These are phyloP conservation scores for Aspergillus heteromorphus DNA, from an alignment of 495 filamentous ascomycete genomes.

Conservation along the genomic window DNA sequence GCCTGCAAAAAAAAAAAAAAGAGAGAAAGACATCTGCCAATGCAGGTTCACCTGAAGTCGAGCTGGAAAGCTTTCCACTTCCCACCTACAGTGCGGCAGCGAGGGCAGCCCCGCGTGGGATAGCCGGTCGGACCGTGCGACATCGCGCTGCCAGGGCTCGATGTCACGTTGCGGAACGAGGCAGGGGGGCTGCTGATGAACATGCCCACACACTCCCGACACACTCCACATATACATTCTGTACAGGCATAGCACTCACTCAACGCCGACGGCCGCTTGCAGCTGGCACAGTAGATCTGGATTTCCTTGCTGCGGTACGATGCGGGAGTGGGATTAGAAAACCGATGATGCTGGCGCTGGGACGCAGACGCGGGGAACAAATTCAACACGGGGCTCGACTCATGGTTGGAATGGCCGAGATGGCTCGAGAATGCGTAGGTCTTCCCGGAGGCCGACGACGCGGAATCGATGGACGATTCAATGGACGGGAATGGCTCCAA, in stretches of 20 bases:
- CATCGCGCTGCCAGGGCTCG: constrained; percentile 32
- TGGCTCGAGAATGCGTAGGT: constrained; percentile 59
- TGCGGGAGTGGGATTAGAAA: constrained; percentile 42
- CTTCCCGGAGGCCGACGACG: constrained; percentile 45
- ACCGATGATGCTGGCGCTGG: constrained; percentile 44
- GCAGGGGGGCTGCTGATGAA: constrained; percentile 52
- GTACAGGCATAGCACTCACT: constrained; percentile 86
- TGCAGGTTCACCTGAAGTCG: constrained; percentile 40
- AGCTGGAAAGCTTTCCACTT: constrained; percentile 52
- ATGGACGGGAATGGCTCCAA: constrained; percentile 80
- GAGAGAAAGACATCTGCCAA: not conserved
- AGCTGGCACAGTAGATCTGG: constrained; percentile 84
- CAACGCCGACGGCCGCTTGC: constrained; percentile 65
- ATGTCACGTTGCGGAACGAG: constrained; percentile 39
- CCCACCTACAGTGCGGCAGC: constrained; percentile 44
- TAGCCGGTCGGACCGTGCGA: constrained; percentile 37
- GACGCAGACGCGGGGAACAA: constrained; percentile 32
- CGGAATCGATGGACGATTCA: constrained; percentile 60
- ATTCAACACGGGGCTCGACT: constrained; percentile 46
- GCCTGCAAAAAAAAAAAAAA: too few species aligned
- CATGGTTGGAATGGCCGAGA: constrained; percentile 40
- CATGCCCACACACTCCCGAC: constrained; percentile 75
- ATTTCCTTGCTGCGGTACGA: constrained; percentile 50
- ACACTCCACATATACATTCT: constrained; percentile 89
- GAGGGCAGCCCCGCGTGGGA: constrained; percentile 44